phyloP scores from a whole-genome alignment of 768 basidiomycete species.

The Artomyces pyxidatus region DNA sequence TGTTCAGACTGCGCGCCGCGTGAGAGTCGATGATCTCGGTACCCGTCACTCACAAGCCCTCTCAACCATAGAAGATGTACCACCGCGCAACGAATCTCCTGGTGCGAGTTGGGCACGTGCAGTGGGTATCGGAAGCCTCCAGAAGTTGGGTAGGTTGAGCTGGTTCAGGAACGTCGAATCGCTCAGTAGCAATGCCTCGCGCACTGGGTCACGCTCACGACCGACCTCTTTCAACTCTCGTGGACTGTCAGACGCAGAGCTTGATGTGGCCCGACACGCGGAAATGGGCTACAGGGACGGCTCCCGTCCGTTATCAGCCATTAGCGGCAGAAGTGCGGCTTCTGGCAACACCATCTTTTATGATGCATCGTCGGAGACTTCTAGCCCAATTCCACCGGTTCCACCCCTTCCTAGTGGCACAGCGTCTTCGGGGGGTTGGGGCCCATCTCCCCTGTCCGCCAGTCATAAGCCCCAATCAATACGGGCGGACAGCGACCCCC shows the following conservation, averaged over 20 bases:
- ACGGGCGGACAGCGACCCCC: background rate
- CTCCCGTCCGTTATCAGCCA: conserved; percentile 47
- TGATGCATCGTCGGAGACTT: conserved; percentile 45
- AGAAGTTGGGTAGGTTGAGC: background rate
- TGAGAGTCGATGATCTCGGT: conserved; percentile 28
- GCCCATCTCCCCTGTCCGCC: conserved; percentile 11
- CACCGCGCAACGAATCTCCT: conserved; percentile 16
- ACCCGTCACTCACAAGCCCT: conserved; percentile 9
- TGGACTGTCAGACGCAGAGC: conserved; percentile 14
- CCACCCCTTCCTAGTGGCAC: conserved; percentile 26
- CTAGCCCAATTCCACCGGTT: conserved; percentile 31
- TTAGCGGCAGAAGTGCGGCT: conserved; percentile 43
- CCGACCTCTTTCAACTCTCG: conserved; percentile 7
- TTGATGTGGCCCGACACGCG: conserved; percentile 17
- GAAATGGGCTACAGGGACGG: conserved; percentile 20
- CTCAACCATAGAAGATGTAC: conserved; percentile 6
- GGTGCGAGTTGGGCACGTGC: conserved; percentile 11
- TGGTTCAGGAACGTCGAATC: background rate
- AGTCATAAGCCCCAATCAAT: conserved; percentile 1
- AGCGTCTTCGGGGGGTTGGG: background rate
- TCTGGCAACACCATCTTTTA: conserved; percentile 50
- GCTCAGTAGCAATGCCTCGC: background rate
- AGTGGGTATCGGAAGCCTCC: background rate
- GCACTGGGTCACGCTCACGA: conserved; percentile 1
- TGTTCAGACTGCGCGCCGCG: conserved; percentile 42